phyloP scores from a whole-genome alignment of 139 green algal species.

The Diplosphaera chodatii region DNA sequence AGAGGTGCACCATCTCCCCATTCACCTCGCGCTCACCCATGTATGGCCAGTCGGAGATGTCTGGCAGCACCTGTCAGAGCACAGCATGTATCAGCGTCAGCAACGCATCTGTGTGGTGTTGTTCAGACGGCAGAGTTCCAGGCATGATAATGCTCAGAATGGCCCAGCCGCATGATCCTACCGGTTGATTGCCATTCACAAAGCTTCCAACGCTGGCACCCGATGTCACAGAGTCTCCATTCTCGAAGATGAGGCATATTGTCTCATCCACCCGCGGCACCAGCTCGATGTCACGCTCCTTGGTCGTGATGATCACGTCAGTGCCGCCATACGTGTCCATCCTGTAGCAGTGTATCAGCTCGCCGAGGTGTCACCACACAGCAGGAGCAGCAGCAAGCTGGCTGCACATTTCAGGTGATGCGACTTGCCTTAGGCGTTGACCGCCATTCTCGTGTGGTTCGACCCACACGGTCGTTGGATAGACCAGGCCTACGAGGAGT shows the following conservation, averaged over 20 bases:
- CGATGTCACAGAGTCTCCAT: not conserved
- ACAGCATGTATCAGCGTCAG: no score
- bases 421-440: not conserved
- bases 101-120: no score
- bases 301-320: conserved; percentile 17
- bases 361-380: no score
- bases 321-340: conserved; percentile 20
- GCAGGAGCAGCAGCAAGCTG: conserved; percentile 18
- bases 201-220: not conserved
- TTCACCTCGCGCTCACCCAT: not conserved
- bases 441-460: not conserved
- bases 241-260: not conserved
- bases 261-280: not conserved
- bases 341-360: not conserved
- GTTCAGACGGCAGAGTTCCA: no score
- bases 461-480: not conserved
- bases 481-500: not conserved
- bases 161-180: no score
- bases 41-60: not conserved
- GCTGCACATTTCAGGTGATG: no score
- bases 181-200: not conserved
- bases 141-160: no score
- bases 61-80: not conserved
- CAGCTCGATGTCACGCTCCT: conserved; percentile 4
- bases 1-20: not conserved